Evolutionary conservation across 352 stramenopile genomes (phyloP).

Genomic region (Phytophthora brassicae): DNA sequence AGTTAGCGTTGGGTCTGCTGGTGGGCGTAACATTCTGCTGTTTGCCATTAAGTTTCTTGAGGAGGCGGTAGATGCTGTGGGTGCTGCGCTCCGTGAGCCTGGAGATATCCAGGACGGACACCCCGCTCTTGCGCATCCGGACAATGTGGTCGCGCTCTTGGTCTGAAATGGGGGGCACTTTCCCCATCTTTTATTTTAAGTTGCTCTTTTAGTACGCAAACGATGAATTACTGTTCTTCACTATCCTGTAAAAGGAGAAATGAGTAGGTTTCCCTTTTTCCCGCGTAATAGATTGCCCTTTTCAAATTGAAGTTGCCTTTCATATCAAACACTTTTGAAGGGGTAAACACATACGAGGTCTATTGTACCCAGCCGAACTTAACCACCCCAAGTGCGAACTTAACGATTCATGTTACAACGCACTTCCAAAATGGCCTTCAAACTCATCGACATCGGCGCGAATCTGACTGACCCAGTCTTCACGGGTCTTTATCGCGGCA

Average conservation of each 20-base stretch:
- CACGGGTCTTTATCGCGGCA: constrained; percentile 87
- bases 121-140: constrained; percentile 38
- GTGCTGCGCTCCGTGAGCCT: constrained; percentile 36
- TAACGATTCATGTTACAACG: constrained; percentile 20
- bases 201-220: background rate
- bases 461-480: constrained; percentile 95
- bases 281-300: constrained; percentile 23
- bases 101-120: constrained; percentile 43
- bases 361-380: constrained; percentile 9
- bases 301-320: constrained; percentile 29
- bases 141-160: constrained; percentile 45
- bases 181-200: constrained; percentile 33
- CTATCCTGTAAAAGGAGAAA: constrained; percentile 12
- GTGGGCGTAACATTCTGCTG: no score
- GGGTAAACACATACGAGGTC: constrained; percentile 12
- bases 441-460: constrained; percentile 93
- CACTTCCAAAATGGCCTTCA: constrained; percentile 21
- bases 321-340: constrained; percentile 9
- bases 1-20: no score
- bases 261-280: constrained; percentile 21
- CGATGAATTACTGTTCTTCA: no score
- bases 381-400: constrained; percentile 6
- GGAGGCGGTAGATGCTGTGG: constrained; percentile 37
- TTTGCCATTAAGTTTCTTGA: constrained; percentile 35
- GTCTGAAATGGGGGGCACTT: constrained; percentile 39